Conservation (phyloP, 2,329 filamentous ascomycete genomes). For the Bipolaris zeicola region DNA sequence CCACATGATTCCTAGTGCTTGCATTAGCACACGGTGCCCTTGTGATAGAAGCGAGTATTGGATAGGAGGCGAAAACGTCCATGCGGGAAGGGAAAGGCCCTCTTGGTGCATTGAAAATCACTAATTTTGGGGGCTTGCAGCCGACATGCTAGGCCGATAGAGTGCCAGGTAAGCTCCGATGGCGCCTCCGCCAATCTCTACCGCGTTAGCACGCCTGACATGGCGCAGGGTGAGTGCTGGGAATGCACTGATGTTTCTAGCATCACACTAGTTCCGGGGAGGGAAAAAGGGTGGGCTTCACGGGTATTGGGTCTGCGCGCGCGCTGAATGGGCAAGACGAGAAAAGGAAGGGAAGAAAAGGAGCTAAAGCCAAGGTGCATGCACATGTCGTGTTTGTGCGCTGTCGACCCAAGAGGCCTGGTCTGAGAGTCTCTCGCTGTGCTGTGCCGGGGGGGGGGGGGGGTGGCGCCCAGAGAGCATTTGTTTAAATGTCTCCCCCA, state of each 20-base stretch:
- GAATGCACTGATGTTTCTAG: background rate
- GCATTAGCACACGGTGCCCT: background rate
- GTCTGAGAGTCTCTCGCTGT: background rate
- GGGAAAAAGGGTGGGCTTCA: background rate
- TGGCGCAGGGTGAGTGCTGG: background rate
- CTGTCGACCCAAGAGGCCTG: background rate
- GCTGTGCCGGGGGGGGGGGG: background rate
- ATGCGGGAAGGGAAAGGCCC: background rate
- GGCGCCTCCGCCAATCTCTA: background rate
- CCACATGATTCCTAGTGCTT: background rate
- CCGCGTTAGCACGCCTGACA: background rate
- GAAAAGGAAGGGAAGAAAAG: background rate
- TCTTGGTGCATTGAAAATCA: conserved; percentile 4
- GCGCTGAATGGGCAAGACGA: background rate
- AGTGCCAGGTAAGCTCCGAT: too few species aligned
- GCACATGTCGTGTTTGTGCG: background rate
- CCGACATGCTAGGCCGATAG: background rate
- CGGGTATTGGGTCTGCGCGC: background rate
- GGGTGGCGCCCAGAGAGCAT: background rate
- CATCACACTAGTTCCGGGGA: background rate
- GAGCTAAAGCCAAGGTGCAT: background rate
- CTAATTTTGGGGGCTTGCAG: background rate
- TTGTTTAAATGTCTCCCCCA: conserved; percentile 3
- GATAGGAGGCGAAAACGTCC: conserved; percentile 2
- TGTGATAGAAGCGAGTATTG: background rate